Evolutionary conservation across 805 yeast species (phyloP).

Genomic region (Diddensiella transvaalensis): DNA sequence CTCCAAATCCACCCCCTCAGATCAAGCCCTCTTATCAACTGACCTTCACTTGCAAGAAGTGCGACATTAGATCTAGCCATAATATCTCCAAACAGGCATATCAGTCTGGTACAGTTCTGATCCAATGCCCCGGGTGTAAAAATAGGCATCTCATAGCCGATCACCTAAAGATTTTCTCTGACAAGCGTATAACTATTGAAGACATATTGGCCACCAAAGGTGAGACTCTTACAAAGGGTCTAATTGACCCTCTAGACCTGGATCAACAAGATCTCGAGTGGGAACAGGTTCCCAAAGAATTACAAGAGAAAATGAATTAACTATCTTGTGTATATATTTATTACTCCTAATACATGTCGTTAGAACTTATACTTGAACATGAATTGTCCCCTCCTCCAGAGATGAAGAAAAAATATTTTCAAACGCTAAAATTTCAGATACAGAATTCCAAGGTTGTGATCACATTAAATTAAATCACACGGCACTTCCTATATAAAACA

Average conservation of each 20-base stretch:
- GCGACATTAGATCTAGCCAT: conserved; percentile 80
- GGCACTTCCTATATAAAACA: conserved; percentile 34
- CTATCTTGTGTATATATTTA: conserved; percentile 5
- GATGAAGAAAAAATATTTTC: background rate
- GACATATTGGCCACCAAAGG: conserved; percentile 76
- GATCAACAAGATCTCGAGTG: conserved; percentile 25
- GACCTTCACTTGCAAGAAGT: conserved; percentile 88
- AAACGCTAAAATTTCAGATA: conserved; percentile 23
- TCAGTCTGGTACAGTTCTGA: conserved; percentile 76
- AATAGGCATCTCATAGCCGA: conserved; percentile 90
- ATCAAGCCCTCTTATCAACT: conserved; percentile 72
- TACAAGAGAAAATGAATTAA: conserved; percentile 2
- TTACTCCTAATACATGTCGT: background rate
- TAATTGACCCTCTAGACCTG: conserved; percentile 50
- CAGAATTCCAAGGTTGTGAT: conserved; percentile 27
- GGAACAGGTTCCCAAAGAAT: conserved; percentile 25
- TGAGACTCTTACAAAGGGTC: conserved; percentile 59
- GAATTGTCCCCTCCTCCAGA: too few species aligned
- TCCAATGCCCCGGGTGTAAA: conserved; percentile 89
- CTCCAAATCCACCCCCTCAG: background rate
- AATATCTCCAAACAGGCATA: conserved; percentile 92
- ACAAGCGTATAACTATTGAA: conserved; percentile 68
- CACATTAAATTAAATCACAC: conserved; percentile 27
- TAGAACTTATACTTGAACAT: too few species aligned
- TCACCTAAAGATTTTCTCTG: conserved; percentile 78